phyloP scores from a whole-genome alignment of 495 filamentous ascomycete genomes.

The Penicillium verhagenii region DNA sequence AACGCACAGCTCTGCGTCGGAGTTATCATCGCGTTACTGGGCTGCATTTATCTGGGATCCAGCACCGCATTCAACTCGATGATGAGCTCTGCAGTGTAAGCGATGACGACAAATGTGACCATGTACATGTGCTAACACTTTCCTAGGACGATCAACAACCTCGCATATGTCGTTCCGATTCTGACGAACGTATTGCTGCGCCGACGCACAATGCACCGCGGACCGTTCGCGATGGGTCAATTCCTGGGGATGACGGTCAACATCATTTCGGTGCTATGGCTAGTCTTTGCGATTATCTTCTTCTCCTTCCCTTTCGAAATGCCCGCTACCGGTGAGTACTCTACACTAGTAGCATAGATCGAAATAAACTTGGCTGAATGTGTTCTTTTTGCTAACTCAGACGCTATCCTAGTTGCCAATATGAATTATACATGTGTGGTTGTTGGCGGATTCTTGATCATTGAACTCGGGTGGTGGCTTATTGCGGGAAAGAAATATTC shows the following conservation, averaged over 20 bases:
- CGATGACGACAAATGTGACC: neutral
- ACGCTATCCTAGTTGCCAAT: slow-evolving; percentile 38
- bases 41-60: slow-evolving; percentile 66
- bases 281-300: slow-evolving; percentile 54
- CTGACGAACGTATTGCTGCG: slow-evolving; percentile 35
- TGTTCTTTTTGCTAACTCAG: slow-evolving; percentile 1
- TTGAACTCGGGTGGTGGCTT: slow-evolving; percentile 43
- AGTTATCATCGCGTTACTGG: slow-evolving; percentile 59
- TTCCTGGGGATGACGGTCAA: slow-evolving; percentile 35
- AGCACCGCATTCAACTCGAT: slow-evolving; percentile 70
- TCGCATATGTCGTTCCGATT: slow-evolving; percentile 36
- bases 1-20: slow-evolving; percentile 62
- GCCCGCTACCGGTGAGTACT: slow-evolving; percentile 41
- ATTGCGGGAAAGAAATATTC: slow-evolving; percentile 37
- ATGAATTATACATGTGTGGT: slow-evolving; percentile 75
- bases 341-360: neutral
- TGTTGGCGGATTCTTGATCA: slow-evolving; percentile 53
- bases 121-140: slow-evolving; percentile 2
- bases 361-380: neutral
- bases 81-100: slow-evolving; percentile 55
- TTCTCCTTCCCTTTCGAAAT: slow-evolving; percentile 70
- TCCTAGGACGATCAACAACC: slow-evolving; percentile 36
- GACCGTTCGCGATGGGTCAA: slow-evolving; percentile 31
- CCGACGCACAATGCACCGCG: slow-evolving; percentile 35
- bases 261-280: slow-evolving; percentile 32